Percentiles rank a stretch among this genome's conserved stretches.
Evolutionary conservation across 2,329 filamentous ascomycete species (phyloP).

Genomic region (Sordariomycetes sp.): DNA sequence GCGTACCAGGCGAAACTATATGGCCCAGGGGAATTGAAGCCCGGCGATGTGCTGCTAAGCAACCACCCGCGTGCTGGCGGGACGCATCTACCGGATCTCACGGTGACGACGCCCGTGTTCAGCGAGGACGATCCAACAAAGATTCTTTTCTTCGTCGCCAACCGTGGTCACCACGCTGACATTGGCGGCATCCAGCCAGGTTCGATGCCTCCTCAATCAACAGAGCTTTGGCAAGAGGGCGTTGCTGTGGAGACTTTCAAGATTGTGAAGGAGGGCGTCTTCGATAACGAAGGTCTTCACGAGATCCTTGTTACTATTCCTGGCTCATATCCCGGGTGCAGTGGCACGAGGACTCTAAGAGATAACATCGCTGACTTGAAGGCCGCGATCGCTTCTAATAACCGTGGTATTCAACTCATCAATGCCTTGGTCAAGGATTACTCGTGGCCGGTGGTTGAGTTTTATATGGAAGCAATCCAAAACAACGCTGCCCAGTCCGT

Average conservation of each 20-base stretch:
- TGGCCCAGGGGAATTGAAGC: constrained; percentile 38
- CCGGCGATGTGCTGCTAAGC: constrained; percentile 22
- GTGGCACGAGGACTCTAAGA: constrained; percentile 64
- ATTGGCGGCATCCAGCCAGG: constrained; percentile 73
- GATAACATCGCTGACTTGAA: constrained; percentile 84
- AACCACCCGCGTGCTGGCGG: constrained; percentile 19
- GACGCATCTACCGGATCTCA: constrained; percentile 28
- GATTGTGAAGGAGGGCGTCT: constrained; percentile 65
- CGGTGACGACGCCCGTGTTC: constrained; percentile 19
- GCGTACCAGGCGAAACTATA: constrained; percentile 53
- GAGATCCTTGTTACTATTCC: constrained; percentile 62
- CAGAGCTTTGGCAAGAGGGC: constrained; percentile 56
- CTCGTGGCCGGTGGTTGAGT: constrained; percentile 65
- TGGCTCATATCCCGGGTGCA: constrained; percentile 62
- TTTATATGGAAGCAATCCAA: constrained; percentile 78
- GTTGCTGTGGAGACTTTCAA: constrained; percentile 57
- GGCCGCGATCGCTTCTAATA: constrained; percentile 77
- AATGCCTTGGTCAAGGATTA: constrained; percentile 67
- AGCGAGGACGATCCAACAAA: constrained; percentile 15
- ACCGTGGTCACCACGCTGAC: constrained; percentile 22
- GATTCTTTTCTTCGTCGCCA: constrained; percentile 18
- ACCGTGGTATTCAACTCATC: constrained; percentile 74
- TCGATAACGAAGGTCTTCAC: constrained; percentile 54
- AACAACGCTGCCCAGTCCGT: constrained; percentile 72
- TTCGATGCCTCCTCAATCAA: constrained; percentile 71